Evolutionary conservation across 805 yeast genomes (phyloP).

Genomic region (Cyberlindnera euphorbiae): DNA sequence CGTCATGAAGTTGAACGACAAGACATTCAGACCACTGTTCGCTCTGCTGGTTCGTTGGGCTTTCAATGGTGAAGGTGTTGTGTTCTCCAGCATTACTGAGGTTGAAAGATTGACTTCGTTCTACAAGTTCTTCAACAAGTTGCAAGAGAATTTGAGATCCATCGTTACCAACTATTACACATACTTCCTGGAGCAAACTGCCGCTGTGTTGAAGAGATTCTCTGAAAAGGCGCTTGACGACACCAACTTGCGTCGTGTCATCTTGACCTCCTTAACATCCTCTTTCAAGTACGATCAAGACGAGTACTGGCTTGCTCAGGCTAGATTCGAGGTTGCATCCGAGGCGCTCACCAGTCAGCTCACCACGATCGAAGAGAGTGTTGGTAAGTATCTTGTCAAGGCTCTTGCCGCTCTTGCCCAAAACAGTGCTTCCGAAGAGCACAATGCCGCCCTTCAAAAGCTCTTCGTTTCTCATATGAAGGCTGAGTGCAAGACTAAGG

Average conservation of each 20-base stretch:
- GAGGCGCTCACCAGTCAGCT: constrained; percentile 64
- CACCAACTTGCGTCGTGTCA: constrained; percentile 61
- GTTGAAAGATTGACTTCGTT: constrained; percentile 63
- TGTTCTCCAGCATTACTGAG: constrained; percentile 40
- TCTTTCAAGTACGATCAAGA: constrained; percentile 88
- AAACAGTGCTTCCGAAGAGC: constrained; percentile 63
- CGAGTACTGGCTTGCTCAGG: constrained; percentile 90
- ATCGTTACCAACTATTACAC: constrained; percentile 87
- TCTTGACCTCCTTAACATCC: constrained; percentile 66
- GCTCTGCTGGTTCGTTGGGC: constrained; percentile 90
- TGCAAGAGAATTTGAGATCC: constrained; percentile 79
- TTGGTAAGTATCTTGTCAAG: constrained; percentile 79
- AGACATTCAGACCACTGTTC: constrained; percentile 88
- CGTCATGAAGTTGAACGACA: constrained; percentile 90
- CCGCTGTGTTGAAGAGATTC: constrained; percentile 48
- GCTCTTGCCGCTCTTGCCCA: constrained; percentile 73
- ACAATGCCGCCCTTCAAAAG: constrained; percentile 70
- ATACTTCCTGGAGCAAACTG: constrained; percentile 74
- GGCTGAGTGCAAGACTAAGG: constrained; percentile 49
- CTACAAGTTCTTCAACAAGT: constrained; percentile 78
- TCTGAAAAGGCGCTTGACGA: constrained; percentile 38
- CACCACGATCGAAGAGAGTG: constrained; percentile 57
- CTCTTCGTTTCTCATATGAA: constrained; percentile 62
- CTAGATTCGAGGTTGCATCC: constrained; percentile 73
- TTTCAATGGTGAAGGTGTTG: constrained; percentile 71